Percentiles rank a stretch among this genome's conserved stretches.
Conservation (phyloP, 345 rosid species). For the Boechera stricta region DNA sequence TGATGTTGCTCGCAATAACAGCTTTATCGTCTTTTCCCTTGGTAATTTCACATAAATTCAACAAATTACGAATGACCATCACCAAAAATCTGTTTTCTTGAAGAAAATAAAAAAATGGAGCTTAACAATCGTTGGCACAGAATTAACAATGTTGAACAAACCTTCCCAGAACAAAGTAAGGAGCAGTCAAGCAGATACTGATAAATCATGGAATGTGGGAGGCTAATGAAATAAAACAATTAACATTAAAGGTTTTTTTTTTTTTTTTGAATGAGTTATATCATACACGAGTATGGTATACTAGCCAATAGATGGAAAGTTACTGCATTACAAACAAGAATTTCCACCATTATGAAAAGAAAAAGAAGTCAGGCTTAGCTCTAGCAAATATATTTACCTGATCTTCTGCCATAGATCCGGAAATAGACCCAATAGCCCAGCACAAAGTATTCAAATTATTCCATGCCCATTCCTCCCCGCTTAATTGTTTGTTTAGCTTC, state of each 20-base stretch:
- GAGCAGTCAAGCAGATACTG: conserved; percentile 19
- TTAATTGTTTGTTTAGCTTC: conserved; percentile 91
- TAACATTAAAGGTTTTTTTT: background rate
- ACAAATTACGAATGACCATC: conserved; percentile 94
- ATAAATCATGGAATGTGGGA: conserved; percentile 19
- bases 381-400: conserved; percentile 60
- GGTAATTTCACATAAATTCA: conserved; percentile 95
- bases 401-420: conserved; percentile 99
- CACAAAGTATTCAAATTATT: conserved; percentile 93
- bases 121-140: conserved; percentile 26
- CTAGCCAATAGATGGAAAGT: conserved; percentile 1
- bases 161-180: background rate
- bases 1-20: conserved; percentile 97
- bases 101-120: conserved; percentile 20
- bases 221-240: conserved; percentile 24
- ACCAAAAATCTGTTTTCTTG: conserved; percentile 99
- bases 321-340: conserved; percentile 13
- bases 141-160: conserved; percentile 21
- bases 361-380: conserved; percentile 2
- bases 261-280: background rate
- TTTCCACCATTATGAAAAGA: background rate
- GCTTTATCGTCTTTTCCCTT: conserved; percentile 99
- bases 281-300: conserved; percentile 7
- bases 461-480: conserved; percentile 99
- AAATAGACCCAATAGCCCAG: conserved; percentile 99